Evolutionary conservation across 2,329 filamentous ascomycete genomes (phyloP).

Genomic region (Xenoacremonium recifei): DNA sequence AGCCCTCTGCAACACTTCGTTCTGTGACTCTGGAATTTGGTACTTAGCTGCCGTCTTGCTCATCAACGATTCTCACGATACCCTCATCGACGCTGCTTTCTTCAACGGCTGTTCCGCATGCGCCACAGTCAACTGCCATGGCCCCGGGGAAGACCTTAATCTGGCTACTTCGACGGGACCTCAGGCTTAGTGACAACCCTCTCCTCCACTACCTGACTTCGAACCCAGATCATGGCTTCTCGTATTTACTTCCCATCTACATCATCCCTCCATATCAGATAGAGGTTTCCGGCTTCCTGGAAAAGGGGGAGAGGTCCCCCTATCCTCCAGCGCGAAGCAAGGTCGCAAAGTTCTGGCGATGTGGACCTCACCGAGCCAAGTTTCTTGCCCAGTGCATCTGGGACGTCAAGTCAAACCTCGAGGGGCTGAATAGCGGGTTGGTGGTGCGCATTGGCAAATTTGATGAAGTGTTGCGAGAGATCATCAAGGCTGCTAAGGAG

Average conservation of each 20-base stretch:
- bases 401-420: conserved; percentile 65
- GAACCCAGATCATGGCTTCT: conserved; percentile 50
- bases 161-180: conserved; percentile 70
- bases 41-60: too few relatives aligned
- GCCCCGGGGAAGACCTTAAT: conserved; percentile 55
- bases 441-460: conserved; percentile 62
- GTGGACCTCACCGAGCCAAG: conserved; percentile 68
- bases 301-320: conserved; percentile 52
- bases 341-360: conserved; percentile 70
- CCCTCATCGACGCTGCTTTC: too few relatives aligned
- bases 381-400: conserved; percentile 73
- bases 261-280: conserved; percentile 69
- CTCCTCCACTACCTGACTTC: conserved; percentile 60
- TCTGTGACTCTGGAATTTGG: too few relatives aligned
- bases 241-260: conserved; percentile 70
- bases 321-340: conserved; percentile 67
- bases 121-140: conserved; percentile 23
- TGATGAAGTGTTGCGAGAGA: conserved; percentile 55
- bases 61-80: too few relatives aligned
- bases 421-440: conserved; percentile 59
- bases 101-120: too few relatives aligned
- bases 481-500: conserved; percentile 50
- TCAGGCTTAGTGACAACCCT: conserved; percentile 73
- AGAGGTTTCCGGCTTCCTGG: conserved; percentile 73
- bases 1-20: too few relatives aligned